phyloP scores from a whole-genome alignment of 2,329 filamentous ascomycete species.

The Trichoderma polysporum region DNA sequence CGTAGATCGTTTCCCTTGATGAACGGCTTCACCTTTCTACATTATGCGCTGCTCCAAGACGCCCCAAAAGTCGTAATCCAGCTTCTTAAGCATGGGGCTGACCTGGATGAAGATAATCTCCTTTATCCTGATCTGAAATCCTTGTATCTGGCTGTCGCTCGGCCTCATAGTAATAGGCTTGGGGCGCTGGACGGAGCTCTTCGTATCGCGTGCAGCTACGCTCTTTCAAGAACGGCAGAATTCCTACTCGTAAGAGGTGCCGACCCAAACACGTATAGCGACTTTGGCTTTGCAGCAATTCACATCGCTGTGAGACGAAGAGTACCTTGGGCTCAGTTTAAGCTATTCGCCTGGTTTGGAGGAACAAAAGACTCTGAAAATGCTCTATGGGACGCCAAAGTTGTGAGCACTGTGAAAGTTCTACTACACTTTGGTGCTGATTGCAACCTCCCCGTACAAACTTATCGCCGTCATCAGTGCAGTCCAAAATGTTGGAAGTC shows the following conservation, averaged over 20 bases:
- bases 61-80: conserved; percentile 3
- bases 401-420: background rate
- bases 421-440: conserved; percentile 17
- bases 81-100: conserved; percentile 14
- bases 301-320: conserved; percentile 8
- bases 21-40: background rate
- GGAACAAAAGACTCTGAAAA: background rate
- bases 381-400: background rate
- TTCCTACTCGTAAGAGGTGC: conserved; percentile 16
- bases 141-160: conserved; percentile 10
- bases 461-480: background rate
- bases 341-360: background rate
- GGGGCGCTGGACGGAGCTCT: conserved; percentile 16
- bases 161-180: background rate
- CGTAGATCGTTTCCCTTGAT: background rate
- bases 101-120: background rate
- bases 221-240: conserved; percentile 7
- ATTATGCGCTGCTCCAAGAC: conserved; percentile 15
- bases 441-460: background rate
- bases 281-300: conserved; percentile 14
- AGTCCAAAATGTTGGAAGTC: conserved; percentile 14
- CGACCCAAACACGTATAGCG: conserved; percentile 6
- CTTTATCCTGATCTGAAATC: conserved; percentile 11
- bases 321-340: conserved; percentile 10
- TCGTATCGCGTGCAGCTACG: conserved; percentile 19